Percentiles rank a stretch among this genome's conserved stretches.
These are phyloP conservation scores for Fonsecaea nubica DNA, from an alignment of 2,329 filamentous ascomycete species.

Conservation along the genomic window DNA sequence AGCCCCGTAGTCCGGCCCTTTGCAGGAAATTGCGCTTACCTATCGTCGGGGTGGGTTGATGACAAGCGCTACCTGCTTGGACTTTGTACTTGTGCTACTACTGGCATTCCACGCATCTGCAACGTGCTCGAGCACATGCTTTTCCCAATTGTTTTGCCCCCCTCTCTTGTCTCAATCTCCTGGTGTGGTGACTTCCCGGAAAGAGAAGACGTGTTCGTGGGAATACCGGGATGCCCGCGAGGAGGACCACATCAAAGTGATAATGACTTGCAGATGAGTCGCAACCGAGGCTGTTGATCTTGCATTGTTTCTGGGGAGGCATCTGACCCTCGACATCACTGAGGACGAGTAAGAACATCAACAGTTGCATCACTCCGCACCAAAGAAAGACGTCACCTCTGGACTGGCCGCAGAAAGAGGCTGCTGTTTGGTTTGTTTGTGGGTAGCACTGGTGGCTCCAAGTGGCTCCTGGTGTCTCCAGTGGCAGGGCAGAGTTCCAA, in stretches of 20 bases:
- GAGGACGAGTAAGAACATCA: neutral
- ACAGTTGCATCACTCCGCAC: conserved; percentile 15
- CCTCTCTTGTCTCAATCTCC: neutral
- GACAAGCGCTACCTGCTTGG: neutral
- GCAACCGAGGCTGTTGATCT: conserved; percentile 11
- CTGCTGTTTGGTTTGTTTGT: conserved; percentile 11
- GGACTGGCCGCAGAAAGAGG: conserved; percentile 10
- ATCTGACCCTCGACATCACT: conserved; percentile 14
- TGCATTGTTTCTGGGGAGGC: conserved; percentile 7
- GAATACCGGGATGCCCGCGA: neutral
- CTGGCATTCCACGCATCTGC: neutral
- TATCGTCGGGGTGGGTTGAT: neutral
- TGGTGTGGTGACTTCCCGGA: neutral
- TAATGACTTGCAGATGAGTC: conserved; percentile 1
- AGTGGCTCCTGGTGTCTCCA: neutral
- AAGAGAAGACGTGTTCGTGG: neutral
- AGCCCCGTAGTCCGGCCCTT: conserved; percentile 7
- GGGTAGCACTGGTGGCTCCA: neutral
- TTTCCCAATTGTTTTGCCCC: neutral
- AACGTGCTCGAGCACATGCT: conserved; percentile 7
- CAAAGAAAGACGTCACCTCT: conserved; percentile 5
- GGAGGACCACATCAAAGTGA: neutral
- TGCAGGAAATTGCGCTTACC: conserved; percentile 15
- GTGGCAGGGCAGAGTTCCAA: conserved; percentile 1
- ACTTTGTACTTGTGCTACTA: neutral